phyloP scores from a whole-genome alignment of 306 rosid genomes.

The Malus sylvestris region DNA sequence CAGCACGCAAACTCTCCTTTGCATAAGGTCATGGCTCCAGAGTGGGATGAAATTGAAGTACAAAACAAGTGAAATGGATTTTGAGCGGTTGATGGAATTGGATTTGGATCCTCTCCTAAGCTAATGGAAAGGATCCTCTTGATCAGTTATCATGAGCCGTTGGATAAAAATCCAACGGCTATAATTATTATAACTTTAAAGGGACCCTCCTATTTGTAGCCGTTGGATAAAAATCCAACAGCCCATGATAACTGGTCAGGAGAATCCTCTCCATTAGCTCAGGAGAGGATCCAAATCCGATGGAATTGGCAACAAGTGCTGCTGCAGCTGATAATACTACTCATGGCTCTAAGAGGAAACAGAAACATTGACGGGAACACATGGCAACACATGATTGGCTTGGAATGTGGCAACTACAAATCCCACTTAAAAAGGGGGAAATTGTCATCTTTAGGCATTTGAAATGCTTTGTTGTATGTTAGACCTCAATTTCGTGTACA shows the following conservation, averaged over 20 bases:
- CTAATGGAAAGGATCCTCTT: too few species aligned
- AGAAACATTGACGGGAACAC: slow-evolving; percentile 7
- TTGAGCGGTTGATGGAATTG: slow-evolving; percentile 46
- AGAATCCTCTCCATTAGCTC: too few species aligned
- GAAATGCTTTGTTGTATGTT: slow-evolving; percentile 19
- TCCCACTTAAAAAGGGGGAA: slow-evolving; percentile 18
- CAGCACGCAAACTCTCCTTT: slow-evolving; percentile 65
- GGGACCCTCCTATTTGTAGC: too few species aligned
- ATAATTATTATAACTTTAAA: too few species aligned
- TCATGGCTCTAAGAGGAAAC: slow-evolving; percentile 33
- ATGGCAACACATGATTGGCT: not conserved
- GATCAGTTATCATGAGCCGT: too few species aligned
- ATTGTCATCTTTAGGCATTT: slow-evolving; percentile 10
- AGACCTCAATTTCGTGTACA: slow-evolving; percentile 34
- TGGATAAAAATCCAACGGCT: too few species aligned
- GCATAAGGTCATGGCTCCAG: slow-evolving; percentile 81
- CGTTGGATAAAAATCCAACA: too few species aligned
- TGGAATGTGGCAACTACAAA: not conserved
- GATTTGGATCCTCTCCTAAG: not conserved
- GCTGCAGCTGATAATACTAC: slow-evolving; percentile 21
- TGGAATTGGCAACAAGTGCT: slow-evolving; percentile 38
- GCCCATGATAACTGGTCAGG: too few species aligned
- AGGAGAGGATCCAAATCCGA: not conserved
- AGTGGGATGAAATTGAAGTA: slow-evolving; percentile 75
- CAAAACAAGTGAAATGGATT: slow-evolving; percentile 40